Base-by-base conservation (phyloP, 352 stramenopile genomes). In the Globisporangium irregulare region DNA sequence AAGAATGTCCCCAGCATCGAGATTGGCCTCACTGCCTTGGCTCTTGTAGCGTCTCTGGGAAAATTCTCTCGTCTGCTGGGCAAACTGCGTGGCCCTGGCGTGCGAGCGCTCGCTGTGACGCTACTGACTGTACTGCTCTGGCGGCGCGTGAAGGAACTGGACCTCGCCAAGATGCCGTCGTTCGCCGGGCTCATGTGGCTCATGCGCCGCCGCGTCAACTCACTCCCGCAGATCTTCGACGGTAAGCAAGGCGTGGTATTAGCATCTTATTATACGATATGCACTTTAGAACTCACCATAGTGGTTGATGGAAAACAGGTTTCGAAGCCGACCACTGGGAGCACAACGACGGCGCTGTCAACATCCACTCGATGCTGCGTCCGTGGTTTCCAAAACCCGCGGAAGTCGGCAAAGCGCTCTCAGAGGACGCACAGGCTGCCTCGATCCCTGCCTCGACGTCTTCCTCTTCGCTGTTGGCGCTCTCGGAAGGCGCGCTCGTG, bases 311-410 rank as follows among this genome's bases (percentile, higher is more conserved):
- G 0, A 29, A 55, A 55, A 43, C 58, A 79, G 76, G 83, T 18
- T 91, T 90, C 64, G 77, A 91, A 29, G 48, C 69, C 5, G 68
- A 75, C 25, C 74, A 82, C 54, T 93, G 86, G 86, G 74, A 82
- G 48, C 86, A 87, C 72, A 93, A 93, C 41, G 86, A 93, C 54
- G 86, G 86, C 5, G 77, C 77, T 1, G 86, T 94, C 10, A 93
- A 93, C 62, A 86, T 91, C 32, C 72, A 76, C 14, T 92, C 83
- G 24, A 91, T 91, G 85, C 67, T 92, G 46, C 68, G 79, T 0
- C 81, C 81, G 46, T 91, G 86, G 78, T 91, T 90, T 56, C 80
- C 82, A 1, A 78, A 78, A 29, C 79, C 81, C 14, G 70, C 79
- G 54, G 72, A 89, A 41, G 76, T 85, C 71, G 67, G 22, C 22